These are phyloP conservation scores for Tetrapisispora namnaoensis DNA, from an alignment of 805 yeast genomes.

Conservation along the genomic window DNA sequence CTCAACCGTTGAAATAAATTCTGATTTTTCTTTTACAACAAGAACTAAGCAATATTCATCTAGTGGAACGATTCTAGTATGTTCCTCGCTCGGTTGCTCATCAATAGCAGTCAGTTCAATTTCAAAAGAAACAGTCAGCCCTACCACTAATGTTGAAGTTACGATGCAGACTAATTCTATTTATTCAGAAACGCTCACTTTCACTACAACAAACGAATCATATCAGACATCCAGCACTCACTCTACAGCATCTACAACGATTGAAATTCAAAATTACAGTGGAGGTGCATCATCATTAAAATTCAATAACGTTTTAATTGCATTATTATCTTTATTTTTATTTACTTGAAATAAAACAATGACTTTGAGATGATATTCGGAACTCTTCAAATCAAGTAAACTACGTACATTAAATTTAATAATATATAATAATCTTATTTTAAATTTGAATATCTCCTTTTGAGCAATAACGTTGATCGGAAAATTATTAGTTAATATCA, in stretches of 20 bases:
- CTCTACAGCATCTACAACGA: slow-evolving; percentile 1
- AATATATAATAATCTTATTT: too few relatives aligned
- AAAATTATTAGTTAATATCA: too few relatives aligned
- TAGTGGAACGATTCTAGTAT: background rate
- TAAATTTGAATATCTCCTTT: background rate
- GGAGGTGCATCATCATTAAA: slow-evolving; percentile 7
- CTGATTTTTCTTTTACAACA: too few relatives aligned
- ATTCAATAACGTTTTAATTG: background rate
- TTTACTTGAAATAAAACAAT: background rate
- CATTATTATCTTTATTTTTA: background rate
- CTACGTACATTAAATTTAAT: background rate
- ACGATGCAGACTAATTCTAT: background rate
- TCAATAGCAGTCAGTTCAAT: background rate
- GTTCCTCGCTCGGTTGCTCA: background rate
- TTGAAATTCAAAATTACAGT: slow-evolving; percentile 6
- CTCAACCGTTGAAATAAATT: background rate
- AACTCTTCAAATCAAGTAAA: background rate
- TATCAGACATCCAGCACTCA: slow-evolving; percentile 11
- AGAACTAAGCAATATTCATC: background rate
- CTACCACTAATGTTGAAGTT: background rate
- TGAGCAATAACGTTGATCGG: too few relatives aligned
- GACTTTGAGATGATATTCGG: background rate
- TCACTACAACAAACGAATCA: background rate
- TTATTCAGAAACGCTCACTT: too few relatives aligned
- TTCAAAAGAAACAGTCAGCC: background rate